These are phyloP conservation scores for Amanita polypyramis DNA, from an alignment of 768 basidiomycete species.

Conservation along the genomic window DNA sequence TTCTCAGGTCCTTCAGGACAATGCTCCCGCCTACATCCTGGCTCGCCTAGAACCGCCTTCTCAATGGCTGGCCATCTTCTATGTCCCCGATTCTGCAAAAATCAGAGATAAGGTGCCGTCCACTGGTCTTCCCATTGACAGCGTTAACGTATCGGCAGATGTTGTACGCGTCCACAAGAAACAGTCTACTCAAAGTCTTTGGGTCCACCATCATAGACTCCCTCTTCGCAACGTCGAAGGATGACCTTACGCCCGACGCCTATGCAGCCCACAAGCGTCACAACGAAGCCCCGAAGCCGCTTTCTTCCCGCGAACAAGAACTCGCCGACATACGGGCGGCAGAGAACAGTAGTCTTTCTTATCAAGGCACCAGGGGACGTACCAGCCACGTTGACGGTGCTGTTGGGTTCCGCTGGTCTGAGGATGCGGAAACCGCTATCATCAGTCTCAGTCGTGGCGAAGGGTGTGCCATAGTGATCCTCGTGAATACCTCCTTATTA, in stretches of 20 bases:
- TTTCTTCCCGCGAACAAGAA: slow-evolving; percentile 77
- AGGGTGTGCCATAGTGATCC: slow-evolving; percentile 44
- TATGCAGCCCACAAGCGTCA: slow-evolving; percentile 70
- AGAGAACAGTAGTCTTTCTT: slow-evolving; percentile 41
- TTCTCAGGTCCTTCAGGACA: slow-evolving; percentile 39
- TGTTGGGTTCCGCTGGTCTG: slow-evolving; percentile 59
- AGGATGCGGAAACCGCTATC: slow-evolving; percentile 57
- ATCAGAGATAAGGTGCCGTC: slow-evolving; percentile 66
- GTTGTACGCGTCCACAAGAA: slow-evolving; percentile 78
- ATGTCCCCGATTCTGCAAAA: slow-evolving; percentile 75
- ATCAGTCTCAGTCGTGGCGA: slow-evolving; percentile 39
- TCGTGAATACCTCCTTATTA: slow-evolving; percentile 36
- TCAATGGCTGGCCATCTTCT: slow-evolving; percentile 69
- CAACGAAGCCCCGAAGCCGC: slow-evolving; percentile 65
- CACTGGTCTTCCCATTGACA: neutral
- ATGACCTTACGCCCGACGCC: slow-evolving; percentile 53
- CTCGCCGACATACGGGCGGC: slow-evolving; percentile 68
- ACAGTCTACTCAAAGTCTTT: slow-evolving; percentile 57
- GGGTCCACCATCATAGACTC: slow-evolving; percentile 68
- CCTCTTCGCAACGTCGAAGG: slow-evolving; percentile 70
- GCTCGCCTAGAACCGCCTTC: slow-evolving; percentile 49
- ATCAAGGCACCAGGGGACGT: slow-evolving; percentile 48
- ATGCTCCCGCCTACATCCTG: slow-evolving; percentile 68
- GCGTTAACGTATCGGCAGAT: slow-evolving; percentile 37
- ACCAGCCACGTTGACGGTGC: slow-evolving; percentile 46